Evolutionary conservation across 2,329 filamentous ascomycete species (phyloP).

Genomic region (Davidsoniella eucalypti): DNA sequence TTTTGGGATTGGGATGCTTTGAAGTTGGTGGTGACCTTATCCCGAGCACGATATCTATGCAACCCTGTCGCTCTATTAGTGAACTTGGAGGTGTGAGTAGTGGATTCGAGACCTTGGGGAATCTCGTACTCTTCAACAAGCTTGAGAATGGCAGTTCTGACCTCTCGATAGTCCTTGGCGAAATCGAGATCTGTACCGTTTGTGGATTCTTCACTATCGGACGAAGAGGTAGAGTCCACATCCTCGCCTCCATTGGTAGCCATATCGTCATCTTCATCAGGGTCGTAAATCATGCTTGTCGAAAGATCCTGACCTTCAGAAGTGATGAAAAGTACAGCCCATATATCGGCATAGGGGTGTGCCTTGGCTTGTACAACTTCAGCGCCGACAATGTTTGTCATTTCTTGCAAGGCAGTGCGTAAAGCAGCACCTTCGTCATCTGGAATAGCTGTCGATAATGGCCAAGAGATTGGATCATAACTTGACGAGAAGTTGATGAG

Average conservation of each 20-base stretch:
- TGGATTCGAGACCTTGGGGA: conserved; percentile 46
- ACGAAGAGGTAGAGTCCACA: background rate
- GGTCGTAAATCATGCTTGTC: conserved; percentile 55
- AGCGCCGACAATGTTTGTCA: conserved; percentile 47
- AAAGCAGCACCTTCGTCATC: conserved; percentile 51
- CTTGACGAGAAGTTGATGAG: background rate
- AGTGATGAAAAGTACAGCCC: conserved; percentile 68
- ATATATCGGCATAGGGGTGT: conserved; percentile 68
- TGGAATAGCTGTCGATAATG: conserved; percentile 20
- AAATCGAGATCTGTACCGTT: conserved; percentile 34
- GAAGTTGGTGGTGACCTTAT: conserved; percentile 31
- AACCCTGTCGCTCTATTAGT: conserved; percentile 52
- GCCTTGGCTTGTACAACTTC: conserved; percentile 50
- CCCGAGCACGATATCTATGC: conserved; percentile 44
- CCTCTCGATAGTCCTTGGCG: conserved; percentile 63
- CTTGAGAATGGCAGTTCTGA: conserved; percentile 66
- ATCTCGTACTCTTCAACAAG: conserved; percentile 73
- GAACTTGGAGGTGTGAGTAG: conserved; percentile 44
- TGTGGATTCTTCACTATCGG: conserved; percentile 31
- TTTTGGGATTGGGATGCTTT: conserved; percentile 22
- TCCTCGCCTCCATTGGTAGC: background rate
- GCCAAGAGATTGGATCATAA: background rate
- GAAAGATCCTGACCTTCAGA: conserved; percentile 54
- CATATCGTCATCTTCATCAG: conserved; percentile 41
- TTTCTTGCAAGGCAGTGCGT: conserved; percentile 51